These are phyloP conservation scores for Globisporangium rhizosaccharum DNA, from an alignment of 352 stramenopile genomes.

Conservation along the genomic window DNA sequence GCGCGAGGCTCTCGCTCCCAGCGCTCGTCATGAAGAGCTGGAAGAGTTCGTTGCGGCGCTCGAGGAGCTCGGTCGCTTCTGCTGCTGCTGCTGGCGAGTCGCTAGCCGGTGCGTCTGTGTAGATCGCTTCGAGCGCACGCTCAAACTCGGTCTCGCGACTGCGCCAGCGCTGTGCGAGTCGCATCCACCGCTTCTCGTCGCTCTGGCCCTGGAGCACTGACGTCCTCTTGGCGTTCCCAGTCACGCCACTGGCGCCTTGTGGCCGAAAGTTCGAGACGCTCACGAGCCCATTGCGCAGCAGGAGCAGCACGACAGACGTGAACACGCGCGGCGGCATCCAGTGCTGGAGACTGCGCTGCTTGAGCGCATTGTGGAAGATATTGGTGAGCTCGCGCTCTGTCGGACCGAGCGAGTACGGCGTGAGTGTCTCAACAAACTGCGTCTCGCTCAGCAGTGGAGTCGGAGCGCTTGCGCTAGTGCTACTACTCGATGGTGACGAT, in stretches of 20 bases:
- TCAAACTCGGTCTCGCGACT: constrained; percentile 48
- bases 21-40: constrained; percentile 9
- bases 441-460: constrained; percentile 35
- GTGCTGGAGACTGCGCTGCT: constrained; percentile 41
- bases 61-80: constrained; percentile 5
- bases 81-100: background rate
- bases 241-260: constrained; percentile 7
- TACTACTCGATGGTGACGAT: background rate
- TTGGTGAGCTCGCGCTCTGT: constrained; percentile 51
- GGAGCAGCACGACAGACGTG: constrained; percentile 49
- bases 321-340: constrained; percentile 64
- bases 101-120: constrained; percentile 11
- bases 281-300: constrained; percentile 51
- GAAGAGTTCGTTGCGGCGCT: constrained; percentile 16
- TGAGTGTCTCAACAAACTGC: constrained; percentile 37
- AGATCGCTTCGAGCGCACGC: constrained; percentile 38
- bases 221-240: constrained; percentile 7
- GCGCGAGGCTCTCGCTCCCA: constrained; percentile 4
- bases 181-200: constrained; percentile 40
- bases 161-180: constrained; percentile 52
- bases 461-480: background rate
- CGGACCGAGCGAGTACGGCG: constrained; percentile 38
- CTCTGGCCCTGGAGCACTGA: constrained; percentile 20
- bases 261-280: constrained; percentile 50
- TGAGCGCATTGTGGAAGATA: constrained; percentile 64